Base-by-base conservation (phyloP, 2,329 filamentous ascomycete genomes). In the Aaosphaeria arxii region DNA sequence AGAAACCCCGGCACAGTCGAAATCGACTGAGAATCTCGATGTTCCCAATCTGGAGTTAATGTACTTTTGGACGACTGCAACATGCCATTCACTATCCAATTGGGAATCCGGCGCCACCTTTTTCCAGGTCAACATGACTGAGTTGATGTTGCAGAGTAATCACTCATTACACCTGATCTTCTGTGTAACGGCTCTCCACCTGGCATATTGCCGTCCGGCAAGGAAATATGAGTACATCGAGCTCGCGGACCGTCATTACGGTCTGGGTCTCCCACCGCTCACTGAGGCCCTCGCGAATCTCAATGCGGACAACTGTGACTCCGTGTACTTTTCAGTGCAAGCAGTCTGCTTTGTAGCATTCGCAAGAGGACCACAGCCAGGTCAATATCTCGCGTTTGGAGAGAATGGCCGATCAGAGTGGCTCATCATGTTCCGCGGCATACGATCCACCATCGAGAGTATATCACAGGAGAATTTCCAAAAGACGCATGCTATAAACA, bases 341-440 rank as follows among this genome's bases (percentile, higher is more conserved):
- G 43, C 62, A 11, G 55, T 66, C 1, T 63, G 57, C 46, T 61
- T 62, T 39, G 50, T 64, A 17, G 47, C 30, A 11, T 63, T 57
- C 55, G 60, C 56, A 5, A 53, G 54, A 11, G 61, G 61, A 2
- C 61, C 61, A 1, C 54, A 59, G 33, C 54, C 58, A 4, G 63
- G 61, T 5, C 61, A 66, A 44, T 66, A 58, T 36, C 59, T 66
- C 11, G 61, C 63, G 5, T 66, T 66, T 28, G 58, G 59, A n/a
- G 45, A 50, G 28, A 48, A 54, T 2, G 53, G 53, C 31, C 56
- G 42, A 31, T 64, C 63, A 11, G 59, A 66, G 29, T 66, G 61
- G 61, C 53, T 66, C n/a, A 42, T 60, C 36, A 61, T 66, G 59
- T 64, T 66, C 24, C 57, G 60, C 31, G 63, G 61, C 1, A 57